Conservation (phyloP, 495 filamentous ascomycete genomes). For the Penicillium lividum region DNA sequence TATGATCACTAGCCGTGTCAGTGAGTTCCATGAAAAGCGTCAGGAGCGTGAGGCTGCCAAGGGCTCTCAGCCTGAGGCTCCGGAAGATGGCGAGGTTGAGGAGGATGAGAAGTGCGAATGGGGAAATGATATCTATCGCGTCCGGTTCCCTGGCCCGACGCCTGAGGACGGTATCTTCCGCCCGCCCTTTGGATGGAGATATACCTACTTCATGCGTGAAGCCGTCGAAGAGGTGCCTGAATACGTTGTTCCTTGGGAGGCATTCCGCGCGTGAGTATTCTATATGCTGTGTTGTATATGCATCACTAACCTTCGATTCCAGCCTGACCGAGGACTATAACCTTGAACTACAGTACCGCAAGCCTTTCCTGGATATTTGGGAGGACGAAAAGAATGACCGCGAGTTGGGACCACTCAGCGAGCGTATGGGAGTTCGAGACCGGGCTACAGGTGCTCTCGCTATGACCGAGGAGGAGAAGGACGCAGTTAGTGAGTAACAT, state of each 20-base stretch:
- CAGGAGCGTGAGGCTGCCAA: slow-evolving; percentile 45
- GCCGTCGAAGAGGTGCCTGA: slow-evolving; percentile 95
- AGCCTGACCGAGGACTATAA: slow-evolving; percentile 89
- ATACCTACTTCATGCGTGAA: slow-evolving; percentile 92
- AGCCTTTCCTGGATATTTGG: slow-evolving; percentile 87
- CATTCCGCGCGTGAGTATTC: slow-evolving; percentile 71
- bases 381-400: slow-evolving; percentile 80
- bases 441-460: slow-evolving; percentile 63
- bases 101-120: slow-evolving; percentile 63
- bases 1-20: slow-evolving; percentile 68
- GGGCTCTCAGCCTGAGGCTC: slow-evolving; percentile 26
- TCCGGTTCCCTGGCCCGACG: slow-evolving; percentile 79
- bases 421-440: slow-evolving; percentile 89
- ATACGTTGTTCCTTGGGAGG: slow-evolving; percentile 98
- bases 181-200: slow-evolving; percentile 96
- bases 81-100: slow-evolving; percentile 54
- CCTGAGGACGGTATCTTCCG: slow-evolving; percentile 79
- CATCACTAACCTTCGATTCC: background rate
- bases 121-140: slow-evolving; percentile 90
- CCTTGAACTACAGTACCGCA: slow-evolving; percentile 89
- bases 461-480: slow-evolving; percentile 80
- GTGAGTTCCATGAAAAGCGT: slow-evolving; percentile 62
- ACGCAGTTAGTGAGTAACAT: slow-evolving; percentile 66
- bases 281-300: background rate
- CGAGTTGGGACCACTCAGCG: slow-evolving; percentile 77